Evolutionary conservation across 371 early-diverging fungal genomes (phyloP).

Genomic region (Rhizopus arrhizus): DNA sequence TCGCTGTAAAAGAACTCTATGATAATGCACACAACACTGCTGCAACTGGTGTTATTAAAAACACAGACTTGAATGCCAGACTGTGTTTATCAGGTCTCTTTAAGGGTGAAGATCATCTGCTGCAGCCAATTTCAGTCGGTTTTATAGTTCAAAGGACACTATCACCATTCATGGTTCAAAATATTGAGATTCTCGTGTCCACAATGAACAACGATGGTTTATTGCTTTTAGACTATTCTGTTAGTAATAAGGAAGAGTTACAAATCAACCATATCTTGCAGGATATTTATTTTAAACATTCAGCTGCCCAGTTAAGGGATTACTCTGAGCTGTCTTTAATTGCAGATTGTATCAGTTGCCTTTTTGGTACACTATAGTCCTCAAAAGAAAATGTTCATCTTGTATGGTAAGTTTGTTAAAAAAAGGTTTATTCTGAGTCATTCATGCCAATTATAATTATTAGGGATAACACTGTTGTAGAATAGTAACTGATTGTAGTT

Average conservation of each 20-base stretch:
- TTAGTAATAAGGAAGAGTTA: conserved; percentile 1
- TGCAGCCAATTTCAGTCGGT: too few species aligned
- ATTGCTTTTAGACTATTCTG: neutral
- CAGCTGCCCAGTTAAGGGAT: neutral
- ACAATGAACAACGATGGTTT: neutral
- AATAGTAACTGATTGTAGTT: too few species aligned
- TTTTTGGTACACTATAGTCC: neutral
- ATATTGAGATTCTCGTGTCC: neutral
- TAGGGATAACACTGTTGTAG: neutral
- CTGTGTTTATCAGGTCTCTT: too few species aligned
- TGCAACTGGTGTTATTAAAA: too few species aligned
- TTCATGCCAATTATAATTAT: conserved; percentile 1
- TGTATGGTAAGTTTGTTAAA: neutral
- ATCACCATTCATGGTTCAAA: neutral
- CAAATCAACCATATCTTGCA: too few species aligned
- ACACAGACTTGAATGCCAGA: too few species aligned
- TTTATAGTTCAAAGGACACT: neutral
- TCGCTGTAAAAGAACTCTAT: neutral
- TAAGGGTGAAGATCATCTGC: too few species aligned
- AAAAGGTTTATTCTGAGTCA: neutral
- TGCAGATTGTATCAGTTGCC: conserved; percentile 1
- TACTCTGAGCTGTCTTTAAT: neutral
- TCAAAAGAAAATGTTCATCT: neutral
- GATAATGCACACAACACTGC: too few species aligned
- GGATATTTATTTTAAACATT: conserved; percentile 1